Percentiles rank a stretch among this genome's conserved stretches.
These are phyloP conservation scores for Proliferodiscus dingleyae DNA, from an alignment of 2,329 filamentous ascomycete genomes.

Conservation along the genomic window DNA sequence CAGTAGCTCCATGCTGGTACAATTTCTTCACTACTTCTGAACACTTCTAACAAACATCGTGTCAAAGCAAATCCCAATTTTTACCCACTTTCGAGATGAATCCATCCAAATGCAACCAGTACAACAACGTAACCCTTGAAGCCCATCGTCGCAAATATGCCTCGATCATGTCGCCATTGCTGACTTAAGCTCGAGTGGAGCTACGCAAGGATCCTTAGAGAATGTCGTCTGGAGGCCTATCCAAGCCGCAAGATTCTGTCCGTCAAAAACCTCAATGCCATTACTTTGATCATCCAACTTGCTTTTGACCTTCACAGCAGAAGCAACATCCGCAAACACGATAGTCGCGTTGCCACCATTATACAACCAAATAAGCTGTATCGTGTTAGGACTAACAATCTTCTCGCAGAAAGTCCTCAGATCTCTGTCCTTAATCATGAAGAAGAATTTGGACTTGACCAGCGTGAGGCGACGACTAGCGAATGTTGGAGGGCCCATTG, in stretches of 20 bases:
- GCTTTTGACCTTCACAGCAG: constrained; percentile 25
- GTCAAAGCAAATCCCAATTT: too few species aligned
- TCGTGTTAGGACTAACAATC: constrained; percentile 17
- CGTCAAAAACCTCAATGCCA: constrained; percentile 4
- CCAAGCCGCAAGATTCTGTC: constrained; percentile 14
- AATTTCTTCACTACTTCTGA: too few species aligned
- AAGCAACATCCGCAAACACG: constrained; percentile 26
- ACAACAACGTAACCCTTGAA: too few species aligned
- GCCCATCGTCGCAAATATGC: too few species aligned
- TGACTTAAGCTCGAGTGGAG: constrained; percentile 18
- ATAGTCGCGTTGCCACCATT: constrained; percentile 32
- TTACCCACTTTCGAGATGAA: too few species aligned
- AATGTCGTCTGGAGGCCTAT: constrained; percentile 22
- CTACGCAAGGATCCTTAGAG: constrained; percentile 26
- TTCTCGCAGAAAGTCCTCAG: constrained; percentile 22
- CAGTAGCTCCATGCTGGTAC: too few species aligned
- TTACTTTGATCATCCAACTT: constrained; percentile 19
- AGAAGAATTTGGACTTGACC: constrained; percentile 30
- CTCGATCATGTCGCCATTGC: constrained; percentile 6
- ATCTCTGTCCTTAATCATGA: constrained; percentile 21
- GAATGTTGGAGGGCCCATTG: constrained; percentile 21
- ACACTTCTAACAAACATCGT: too few species aligned
- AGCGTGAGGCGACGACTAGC: constrained; percentile 29
- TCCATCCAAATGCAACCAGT: too few species aligned
- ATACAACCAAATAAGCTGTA: constrained; percentile 28